phyloP scores from a whole-genome alignment of 1,139 yeast species.

The Debaryomyces nepalensis region DNA sequence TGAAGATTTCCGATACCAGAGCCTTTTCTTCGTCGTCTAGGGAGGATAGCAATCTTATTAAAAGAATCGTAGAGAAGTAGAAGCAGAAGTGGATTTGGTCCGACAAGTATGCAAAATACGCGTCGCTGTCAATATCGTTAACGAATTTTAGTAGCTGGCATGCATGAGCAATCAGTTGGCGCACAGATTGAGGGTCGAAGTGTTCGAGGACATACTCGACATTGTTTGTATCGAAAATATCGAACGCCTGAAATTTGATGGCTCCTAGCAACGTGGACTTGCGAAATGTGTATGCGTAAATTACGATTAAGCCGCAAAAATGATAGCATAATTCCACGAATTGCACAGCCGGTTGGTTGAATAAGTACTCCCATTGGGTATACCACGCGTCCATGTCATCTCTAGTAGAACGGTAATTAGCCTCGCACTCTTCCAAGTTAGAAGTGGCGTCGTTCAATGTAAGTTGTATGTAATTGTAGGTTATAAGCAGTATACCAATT shows the following conservation, averaged over 20 bases:
- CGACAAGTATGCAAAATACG: conserved; percentile 68
- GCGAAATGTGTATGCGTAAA: conserved; percentile 35
- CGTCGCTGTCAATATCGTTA: conserved; percentile 53
- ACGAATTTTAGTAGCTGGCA: conserved; percentile 47
- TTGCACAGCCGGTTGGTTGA: conserved; percentile 75
- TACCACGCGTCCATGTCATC: conserved; percentile 61
- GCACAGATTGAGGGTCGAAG: conserved; percentile 26
- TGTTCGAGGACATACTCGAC: conserved; percentile 28
- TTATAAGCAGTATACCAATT: conserved; percentile 62
- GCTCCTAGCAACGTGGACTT: conserved; percentile 16
- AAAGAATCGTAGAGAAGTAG: conserved; percentile 53
- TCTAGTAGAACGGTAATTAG: conserved; percentile 29
- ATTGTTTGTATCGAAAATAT: conserved; percentile 29
- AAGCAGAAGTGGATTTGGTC: conserved; percentile 70
- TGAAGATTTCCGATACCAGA: conserved; percentile 6
- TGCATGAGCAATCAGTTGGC: conserved; percentile 39
- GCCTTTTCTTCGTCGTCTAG: neutral
- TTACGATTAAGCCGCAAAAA: conserved; percentile 61
- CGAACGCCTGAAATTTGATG: neutral
- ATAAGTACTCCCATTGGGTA: conserved; percentile 71
- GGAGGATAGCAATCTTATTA: conserved; percentile 33
- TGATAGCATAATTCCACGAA: conserved; percentile 77
- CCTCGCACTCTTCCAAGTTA: conserved; percentile 30
- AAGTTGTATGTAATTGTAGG: conserved; percentile 63
- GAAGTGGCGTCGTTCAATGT: conserved; percentile 27